These are phyloP conservation scores for Amaranthus tricolor DNA, from an alignment of 179 eudicot species.

Conservation along the genomic window DNA sequence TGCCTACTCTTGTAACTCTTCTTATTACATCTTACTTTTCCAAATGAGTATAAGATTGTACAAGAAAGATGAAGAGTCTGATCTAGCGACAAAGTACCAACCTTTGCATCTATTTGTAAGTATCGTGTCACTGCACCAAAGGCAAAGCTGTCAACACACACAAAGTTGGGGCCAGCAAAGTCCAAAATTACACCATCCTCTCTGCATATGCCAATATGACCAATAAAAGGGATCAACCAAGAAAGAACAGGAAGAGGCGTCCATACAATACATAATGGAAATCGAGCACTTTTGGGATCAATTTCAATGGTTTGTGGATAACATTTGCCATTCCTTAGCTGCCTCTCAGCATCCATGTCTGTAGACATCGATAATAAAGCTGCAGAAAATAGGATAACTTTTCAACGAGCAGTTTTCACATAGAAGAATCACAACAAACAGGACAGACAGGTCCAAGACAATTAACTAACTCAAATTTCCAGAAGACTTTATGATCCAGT, in stretches of 20 bases:
- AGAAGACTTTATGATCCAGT: neutral
- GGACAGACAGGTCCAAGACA: neutral
- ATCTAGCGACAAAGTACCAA: constrained; percentile 20
- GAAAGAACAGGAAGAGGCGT: constrained; percentile 89
- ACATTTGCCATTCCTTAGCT: constrained; percentile 42
- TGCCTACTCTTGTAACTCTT: neutral
- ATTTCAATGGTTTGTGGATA: constrained; percentile 41
- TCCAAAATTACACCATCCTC: constrained; percentile 94
- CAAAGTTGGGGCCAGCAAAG: constrained; percentile 96
- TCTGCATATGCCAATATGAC: constrained; percentile 91
- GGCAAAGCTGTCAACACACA: constrained; percentile 85
- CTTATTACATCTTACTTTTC: neutral
- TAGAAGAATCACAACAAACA: neutral
- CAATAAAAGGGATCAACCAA: constrained; percentile 90
- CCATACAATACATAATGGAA: constrained; percentile 92
- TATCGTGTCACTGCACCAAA: constrained; percentile 82
- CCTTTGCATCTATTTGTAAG: constrained; percentile 71
- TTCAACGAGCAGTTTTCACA: neutral
- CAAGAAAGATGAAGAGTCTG: neutral
- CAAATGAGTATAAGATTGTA: neutral
- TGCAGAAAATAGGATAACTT: constrained; percentile 12
- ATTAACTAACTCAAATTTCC: neutral
- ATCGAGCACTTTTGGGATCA: constrained; percentile 67
- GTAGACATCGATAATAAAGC: constrained; percentile 32
- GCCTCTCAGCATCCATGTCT: constrained; percentile 45